A percentile compares a stretch with the other conserved stretches of the same genome.
These are phyloP conservation scores for Ceratobasidium papillatum DNA, from an alignment of 1,284 basidiomycete genomes.

Conservation along the genomic window DNA sequence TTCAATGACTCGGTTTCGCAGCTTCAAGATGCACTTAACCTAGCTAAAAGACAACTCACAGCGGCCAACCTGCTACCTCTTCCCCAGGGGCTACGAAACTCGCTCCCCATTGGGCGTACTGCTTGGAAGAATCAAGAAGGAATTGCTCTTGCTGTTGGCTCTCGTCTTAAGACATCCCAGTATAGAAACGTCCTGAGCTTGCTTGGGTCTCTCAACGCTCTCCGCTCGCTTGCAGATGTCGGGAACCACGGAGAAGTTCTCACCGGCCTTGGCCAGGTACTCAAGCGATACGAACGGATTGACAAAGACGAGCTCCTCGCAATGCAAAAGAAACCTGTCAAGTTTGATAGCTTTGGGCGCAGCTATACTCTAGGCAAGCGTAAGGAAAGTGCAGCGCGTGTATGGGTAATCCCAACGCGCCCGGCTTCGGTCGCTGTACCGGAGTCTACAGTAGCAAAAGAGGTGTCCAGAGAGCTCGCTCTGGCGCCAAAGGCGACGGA, in stretches of 20 bases:
- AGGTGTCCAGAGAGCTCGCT: slow-evolving; percentile 40
- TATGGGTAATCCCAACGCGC: slow-evolving; percentile 90
- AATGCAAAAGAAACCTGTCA: slow-evolving; percentile 59
- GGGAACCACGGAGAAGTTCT: slow-evolving; percentile 71
- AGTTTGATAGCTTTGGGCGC: slow-evolving; percentile 76
- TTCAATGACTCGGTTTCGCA: slow-evolving; percentile 78
- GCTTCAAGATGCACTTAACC: slow-evolving; percentile 71
- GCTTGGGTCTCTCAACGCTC: slow-evolving; percentile 77
- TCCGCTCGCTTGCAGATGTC: slow-evolving; percentile 71
- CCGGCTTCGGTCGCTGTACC: slow-evolving; percentile 44
- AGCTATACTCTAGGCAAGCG: slow-evolving; percentile 85
- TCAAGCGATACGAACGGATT: slow-evolving; percentile 70
- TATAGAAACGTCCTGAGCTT: slow-evolving; percentile 73
- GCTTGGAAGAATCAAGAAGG: slow-evolving; percentile 74
- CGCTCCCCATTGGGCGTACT: slow-evolving; percentile 65
- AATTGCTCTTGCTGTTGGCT: slow-evolving; percentile 66
- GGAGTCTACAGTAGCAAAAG: slow-evolving; percentile 9
- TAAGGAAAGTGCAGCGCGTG: slow-evolving; percentile 87
- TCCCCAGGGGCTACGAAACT: slow-evolving; percentile 60
- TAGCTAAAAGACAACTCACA: slow-evolving; percentile 68
- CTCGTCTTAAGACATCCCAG: slow-evolving; percentile 73
- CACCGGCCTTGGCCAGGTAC: slow-evolving; percentile 61
- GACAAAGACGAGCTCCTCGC: slow-evolving; percentile 66
- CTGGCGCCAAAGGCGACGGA: slow-evolving; percentile 39
- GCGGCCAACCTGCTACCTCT: slow-evolving; percentile 77